Conservation (phyloP, 352 stramenopile genomes). For the Phytophthora megakarya region DNA sequence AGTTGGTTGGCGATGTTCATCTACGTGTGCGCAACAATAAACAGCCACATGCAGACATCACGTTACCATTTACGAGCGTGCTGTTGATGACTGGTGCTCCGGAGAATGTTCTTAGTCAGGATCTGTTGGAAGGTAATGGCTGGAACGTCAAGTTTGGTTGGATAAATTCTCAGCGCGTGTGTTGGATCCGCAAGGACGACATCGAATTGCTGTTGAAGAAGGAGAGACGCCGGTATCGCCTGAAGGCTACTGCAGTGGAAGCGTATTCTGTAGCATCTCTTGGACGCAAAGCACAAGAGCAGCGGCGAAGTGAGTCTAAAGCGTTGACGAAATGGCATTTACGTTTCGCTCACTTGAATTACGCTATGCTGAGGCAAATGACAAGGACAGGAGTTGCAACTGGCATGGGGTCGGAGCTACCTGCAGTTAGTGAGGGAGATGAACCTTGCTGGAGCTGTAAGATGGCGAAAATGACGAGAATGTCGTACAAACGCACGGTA, state of each 20-base stretch:
- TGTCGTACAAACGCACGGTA: slow-evolving; percentile 5
- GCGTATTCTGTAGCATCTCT: too few species aligned
- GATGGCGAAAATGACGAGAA: slow-evolving; percentile 6
- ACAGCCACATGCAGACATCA: slow-evolving; percentile 4
- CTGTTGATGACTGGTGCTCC: slow-evolving; percentile 5
- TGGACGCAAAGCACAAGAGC: neutral
- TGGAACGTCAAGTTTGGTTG: slow-evolving; percentile 7
- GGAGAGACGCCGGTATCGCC: neutral
- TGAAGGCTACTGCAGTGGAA: neutral
- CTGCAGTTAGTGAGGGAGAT: too few species aligned
- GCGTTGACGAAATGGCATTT: too few species aligned
- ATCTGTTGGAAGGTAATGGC: slow-evolving; percentile 1
- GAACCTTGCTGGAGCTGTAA: slow-evolving; percentile 13
- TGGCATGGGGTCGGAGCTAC: too few species aligned
- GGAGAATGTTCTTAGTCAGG: slow-evolving; percentile 16
- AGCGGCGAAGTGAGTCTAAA: too few species aligned
- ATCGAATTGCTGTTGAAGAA: slow-evolving; percentile 1
- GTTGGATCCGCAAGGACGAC: slow-evolving; percentile 2
- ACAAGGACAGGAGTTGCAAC: too few species aligned
- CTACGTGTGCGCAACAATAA: slow-evolving; percentile 12
- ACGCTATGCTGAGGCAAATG: too few species aligned
- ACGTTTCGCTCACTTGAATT: too few species aligned
- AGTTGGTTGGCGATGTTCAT: neutral
- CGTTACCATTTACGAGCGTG: slow-evolving; percentile 1
- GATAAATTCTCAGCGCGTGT: neutral